Percentiles rank a stretch among this genome's conserved stretches.
These are phyloP conservation scores for Colletotrichum euphorbiae DNA, from an alignment of 2,329 filamentous ascomycete species.

Conservation along the genomic window DNA sequence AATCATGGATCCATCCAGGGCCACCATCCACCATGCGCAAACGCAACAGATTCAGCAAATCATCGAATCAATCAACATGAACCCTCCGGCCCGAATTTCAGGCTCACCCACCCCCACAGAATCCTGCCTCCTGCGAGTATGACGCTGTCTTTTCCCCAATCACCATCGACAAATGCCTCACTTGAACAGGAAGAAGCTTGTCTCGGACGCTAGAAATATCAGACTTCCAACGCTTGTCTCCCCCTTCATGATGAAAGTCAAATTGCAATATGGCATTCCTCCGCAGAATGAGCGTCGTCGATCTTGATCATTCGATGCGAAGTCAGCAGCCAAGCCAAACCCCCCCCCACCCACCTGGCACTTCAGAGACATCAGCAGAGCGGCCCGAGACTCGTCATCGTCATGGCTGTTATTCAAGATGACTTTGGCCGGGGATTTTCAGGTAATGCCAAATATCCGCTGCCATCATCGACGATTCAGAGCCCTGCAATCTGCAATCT, in stretches of 20 bases:
- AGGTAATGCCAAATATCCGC: constrained; percentile 2
- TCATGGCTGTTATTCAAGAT: constrained; percentile 6
- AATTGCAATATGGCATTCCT: constrained; percentile 13
- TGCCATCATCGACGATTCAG: constrained; percentile 21
- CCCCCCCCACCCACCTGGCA: background rate
- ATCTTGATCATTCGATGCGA: constrained; percentile 12
- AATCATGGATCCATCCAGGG: constrained; percentile 7
- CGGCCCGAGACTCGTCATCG: constrained; percentile 26
- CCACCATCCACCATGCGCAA: constrained; percentile 9
- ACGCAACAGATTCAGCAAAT: constrained; percentile 13
- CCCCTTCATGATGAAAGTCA: constrained; percentile 9
- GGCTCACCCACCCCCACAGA: constrained; percentile 27
- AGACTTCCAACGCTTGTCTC: constrained; percentile 5
- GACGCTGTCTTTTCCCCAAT: constrained; percentile 25
- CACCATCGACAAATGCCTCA: constrained; percentile 32
- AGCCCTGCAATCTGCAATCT: constrained; percentile 8
- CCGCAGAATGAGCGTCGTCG: background rate
- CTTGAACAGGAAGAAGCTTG: constrained; percentile 24
- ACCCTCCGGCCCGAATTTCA: constrained; percentile 31
- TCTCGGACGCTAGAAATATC: constrained; percentile 17
- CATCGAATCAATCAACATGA: constrained; percentile 19
- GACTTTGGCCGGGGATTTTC: background rate
- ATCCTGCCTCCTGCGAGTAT: constrained; percentile 23
- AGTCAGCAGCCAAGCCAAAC: constrained; percentile 11
- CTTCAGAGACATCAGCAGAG: constrained; percentile 17